Base-by-base conservation (phyloP, 495 filamentous ascomycete genomes). In the Neurospora sp. region DNA sequence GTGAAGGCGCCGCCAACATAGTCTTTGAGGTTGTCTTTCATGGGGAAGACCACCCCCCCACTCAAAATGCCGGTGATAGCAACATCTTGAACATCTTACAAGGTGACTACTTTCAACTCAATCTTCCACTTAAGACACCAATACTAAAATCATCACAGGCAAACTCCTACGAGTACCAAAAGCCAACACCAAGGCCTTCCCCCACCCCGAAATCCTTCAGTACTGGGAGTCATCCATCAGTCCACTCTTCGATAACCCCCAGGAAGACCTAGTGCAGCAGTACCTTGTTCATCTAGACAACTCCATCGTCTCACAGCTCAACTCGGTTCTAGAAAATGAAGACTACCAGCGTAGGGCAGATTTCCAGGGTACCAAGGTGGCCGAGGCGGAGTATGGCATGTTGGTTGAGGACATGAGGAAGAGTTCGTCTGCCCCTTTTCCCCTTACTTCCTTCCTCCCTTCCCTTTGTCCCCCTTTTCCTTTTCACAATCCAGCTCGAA, bases 401-500 rank as follows among this genome's bases (percentile, higher is more conserved):
- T 82, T 98, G 0, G 85, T 98, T 42, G 90, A 90, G 42, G 92
- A 97, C 76, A 97, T 98, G 94, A 89, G 81, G 24, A 77, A 79
- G 24, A 76, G 78, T 79, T 75, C 3, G n/a, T 34, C 24, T 28
- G 24, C 24, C 24, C 24, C 24, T 28, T 28, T 28, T 28, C 24
- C 24, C 24, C 24, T 28, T 28, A 28, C 24, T 28, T 28, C 24
- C 24, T 28, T 28, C 24, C 24, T 28, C 24, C 24, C 24, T 28
- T 28, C 24, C 24, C 24, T 28, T 2, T 28, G 24, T 28, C 24
- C 24, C 24, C 24, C 24, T 28, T 28, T 28, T 28, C 24, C 24
- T 28, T 28, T 28, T 28, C 0, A 28, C 24, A 28, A 28, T 28
- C 24, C 24, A 28, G 24, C 24, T 28, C 24, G 24, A 28, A 28